Percentiles rank a stretch among this genome's conserved stretches.
Evolutionary conservation across 2,329 filamentous ascomycete genomes (phyloP).

Genomic region (Scytalidium sp.): DNA sequence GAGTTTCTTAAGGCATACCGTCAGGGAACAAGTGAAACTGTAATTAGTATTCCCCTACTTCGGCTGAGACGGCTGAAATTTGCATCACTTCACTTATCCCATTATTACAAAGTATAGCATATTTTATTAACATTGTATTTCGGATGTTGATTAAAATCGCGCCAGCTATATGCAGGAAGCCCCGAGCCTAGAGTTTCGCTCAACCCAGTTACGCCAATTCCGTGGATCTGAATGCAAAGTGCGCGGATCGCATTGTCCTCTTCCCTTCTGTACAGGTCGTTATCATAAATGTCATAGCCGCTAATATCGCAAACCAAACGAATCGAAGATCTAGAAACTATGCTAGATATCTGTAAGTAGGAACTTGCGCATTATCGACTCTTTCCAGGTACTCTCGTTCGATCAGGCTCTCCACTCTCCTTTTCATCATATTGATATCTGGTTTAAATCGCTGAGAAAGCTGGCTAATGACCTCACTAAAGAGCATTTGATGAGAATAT

Average conservation of each 20-base stretch:
- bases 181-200: background rate
- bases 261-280: background rate
- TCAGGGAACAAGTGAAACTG: no score
- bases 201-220: background rate
- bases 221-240: constrained; percentile 4
- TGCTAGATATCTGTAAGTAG: constrained; percentile 70
- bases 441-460: constrained; percentile 69
- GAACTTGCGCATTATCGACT: constrained; percentile 59
- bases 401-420: constrained; percentile 75
- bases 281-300: background rate
- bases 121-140: no score
- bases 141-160: background rate
- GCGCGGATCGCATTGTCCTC: constrained; percentile 1
- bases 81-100: no score
- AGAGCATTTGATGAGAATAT: constrained; percentile 64
- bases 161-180: background rate
- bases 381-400: constrained; percentile 76
- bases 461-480: constrained; percentile 70
- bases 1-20: no score
- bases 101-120: no score
- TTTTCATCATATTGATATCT: constrained; percentile 75
- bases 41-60: no score
- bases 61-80: no score
- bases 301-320: background rate
- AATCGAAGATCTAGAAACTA: constrained; percentile 33